Base-by-base conservation (phyloP, 805 yeast genomes). In the Candida awuae region DNA sequence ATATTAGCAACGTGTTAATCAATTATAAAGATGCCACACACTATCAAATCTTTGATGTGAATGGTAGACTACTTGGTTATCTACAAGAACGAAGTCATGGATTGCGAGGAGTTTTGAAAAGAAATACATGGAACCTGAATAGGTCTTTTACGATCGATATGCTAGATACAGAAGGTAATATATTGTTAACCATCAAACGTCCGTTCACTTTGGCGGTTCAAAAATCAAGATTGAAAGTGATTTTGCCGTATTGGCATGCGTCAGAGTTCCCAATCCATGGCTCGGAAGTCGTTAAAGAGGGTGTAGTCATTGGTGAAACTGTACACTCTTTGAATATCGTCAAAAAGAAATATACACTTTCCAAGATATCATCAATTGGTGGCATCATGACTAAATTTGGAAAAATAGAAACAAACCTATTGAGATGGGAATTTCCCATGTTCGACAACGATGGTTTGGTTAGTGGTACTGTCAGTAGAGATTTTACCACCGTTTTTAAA, bases 291-390 rank as follows among this genome's bases (percentile, higher is more conserved):
- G 59, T 66, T 41, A 59, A 59, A 29, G 74, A 68, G 35, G 70
- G 66, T 1, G 55, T 63, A 1, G 52, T 75, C 3, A 65, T 90
- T 17, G 97, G 97, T 1, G 95, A 87, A 56, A 73, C 84, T 15
- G 75, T 82, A 5, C 97, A 88, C 58, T 77, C 81, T 47, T 88
- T 95, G 95, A 97, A 90, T 63, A 65, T 80, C 32, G 86, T 95
- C 94, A 71, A 97, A 55, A 68, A 97, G 42, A 63, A 81, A 34
- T 88, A 88, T 59, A 84, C 86, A 52, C 64, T 90, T n/a, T n/a
- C n/a, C 49, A 90, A 83, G 55, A 66, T 72, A 47, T 55, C 67
- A 34, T 44, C 46, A 12, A 37, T 42, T 2, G 54, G 65, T 5
- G 65, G 67, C 18, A 68, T 63, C 16, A 12, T 73, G 54, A 70